Percentiles rank a stretch among this genome's conserved stretches.
Evolutionary conservation across 2,329 filamentous ascomycete genomes (phyloP).

Genomic region (Plectosphaerella plurivora): DNA sequence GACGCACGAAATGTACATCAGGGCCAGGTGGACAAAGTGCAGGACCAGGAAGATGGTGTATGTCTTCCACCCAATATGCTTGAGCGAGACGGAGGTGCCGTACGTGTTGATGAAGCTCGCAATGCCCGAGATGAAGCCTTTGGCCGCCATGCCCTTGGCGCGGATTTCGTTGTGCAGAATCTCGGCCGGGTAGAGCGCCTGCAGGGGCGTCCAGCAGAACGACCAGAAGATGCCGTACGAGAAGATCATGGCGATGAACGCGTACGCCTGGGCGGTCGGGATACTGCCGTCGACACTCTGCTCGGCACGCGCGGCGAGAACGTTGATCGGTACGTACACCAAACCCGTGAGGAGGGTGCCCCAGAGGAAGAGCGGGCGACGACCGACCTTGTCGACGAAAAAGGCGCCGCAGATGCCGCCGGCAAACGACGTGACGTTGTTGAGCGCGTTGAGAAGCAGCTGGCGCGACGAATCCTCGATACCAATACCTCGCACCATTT

Average conservation of each 20-base stretch:
- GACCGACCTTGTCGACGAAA: conserved; percentile 38
- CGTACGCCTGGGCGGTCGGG: conserved; percentile 7
- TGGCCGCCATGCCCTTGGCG: conserved; percentile 35
- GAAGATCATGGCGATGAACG: conserved; percentile 31
- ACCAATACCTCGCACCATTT: conserved; percentile 38
- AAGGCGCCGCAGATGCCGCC: conserved; percentile 33
- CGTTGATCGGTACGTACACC: conserved; percentile 22
- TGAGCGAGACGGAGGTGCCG: conserved; percentile 36
- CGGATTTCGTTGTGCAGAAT: conserved; percentile 27
- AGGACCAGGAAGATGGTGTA: conserved; percentile 39
- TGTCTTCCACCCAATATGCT: conserved; percentile 35
- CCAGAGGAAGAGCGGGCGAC: conserved; percentile 40
- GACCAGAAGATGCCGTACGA: conserved; percentile 37
- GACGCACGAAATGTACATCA: conserved; percentile 18
- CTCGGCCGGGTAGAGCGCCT: conserved; percentile 33
- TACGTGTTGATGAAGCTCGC: conserved; percentile 27
- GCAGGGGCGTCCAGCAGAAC: conserved; percentile 40
- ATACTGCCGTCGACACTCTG: conserved; percentile 16
- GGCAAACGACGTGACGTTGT: conserved; percentile 35
- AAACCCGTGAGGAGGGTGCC: conserved; percentile 28
- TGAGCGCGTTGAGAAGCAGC: conserved; percentile 31
- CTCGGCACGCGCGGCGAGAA: conserved; percentile 21
- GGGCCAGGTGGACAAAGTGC: conserved; percentile 22
- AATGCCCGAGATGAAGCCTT: conserved; percentile 30
- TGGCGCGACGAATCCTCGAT: conserved; percentile 31